phyloP scores from a whole-genome alignment of 139 green algal genomes.

The Chlamydomonas applanata region DNA sequence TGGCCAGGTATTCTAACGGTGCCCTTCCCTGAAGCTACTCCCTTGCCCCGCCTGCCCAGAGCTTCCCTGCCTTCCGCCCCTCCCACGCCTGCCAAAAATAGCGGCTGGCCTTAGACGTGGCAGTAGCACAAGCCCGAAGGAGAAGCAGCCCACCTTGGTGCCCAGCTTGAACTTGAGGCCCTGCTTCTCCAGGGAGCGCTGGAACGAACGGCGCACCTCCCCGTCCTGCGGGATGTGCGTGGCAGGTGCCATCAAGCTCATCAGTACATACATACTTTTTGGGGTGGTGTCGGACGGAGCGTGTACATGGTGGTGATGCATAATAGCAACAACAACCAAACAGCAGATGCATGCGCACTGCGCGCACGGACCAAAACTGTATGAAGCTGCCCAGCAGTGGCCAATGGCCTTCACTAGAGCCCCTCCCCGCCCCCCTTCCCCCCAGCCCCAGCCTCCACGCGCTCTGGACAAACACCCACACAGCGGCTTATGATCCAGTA shows the following conservation, averaged over 20 bases:
- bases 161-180: constrained; percentile 96
- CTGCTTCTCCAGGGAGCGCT: constrained; percentile 93
- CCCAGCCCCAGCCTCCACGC: background rate
- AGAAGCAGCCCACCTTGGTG: too few species aligned
- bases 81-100: background rate
- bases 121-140: too few species aligned
- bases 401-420: background rate
- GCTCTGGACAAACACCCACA: background rate
- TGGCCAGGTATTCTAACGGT: too few species aligned
- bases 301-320: too few species aligned
- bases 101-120: background rate
- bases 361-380: too few species aligned
- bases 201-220: constrained; percentile 86
- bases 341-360: too few species aligned
- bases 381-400: background rate
- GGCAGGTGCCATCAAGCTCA: too few species aligned
- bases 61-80: too few species aligned
- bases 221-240: constrained; percentile 55
- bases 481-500: background rate
- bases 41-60: too few species aligned
- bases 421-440: too few species aligned
- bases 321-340: too few species aligned
- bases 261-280: background rate
- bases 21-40: too few species aligned
- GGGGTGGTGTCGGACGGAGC: background rate